Base-by-base conservation (phyloP, 768 basidiomycete species). In the Tylopilus sp. region DNA sequence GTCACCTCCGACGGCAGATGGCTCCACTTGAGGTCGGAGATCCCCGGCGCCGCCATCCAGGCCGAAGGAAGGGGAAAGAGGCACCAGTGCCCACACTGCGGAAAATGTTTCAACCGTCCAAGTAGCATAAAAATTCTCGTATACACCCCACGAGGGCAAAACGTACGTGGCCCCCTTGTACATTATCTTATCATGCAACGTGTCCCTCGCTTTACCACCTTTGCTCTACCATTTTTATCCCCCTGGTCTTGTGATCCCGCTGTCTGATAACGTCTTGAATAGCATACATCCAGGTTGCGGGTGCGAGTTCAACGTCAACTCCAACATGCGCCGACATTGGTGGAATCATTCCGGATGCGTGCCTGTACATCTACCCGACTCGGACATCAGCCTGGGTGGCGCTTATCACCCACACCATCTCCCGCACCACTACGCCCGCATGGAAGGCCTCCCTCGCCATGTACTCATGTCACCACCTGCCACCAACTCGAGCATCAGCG, bases 241-340 rank as follows among this genome's bases (percentile, higher is more conserved):
- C 16, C 14, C 4, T n/a, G 8, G 45, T 19, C 25, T n/a, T 21
- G 2, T n/a, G 13, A 22, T 34, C 29, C 41, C 44, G 8, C 19
- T 26, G 30, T 45, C 54, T 62, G 54, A 66, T 61, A 45, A 40
- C 56, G 45, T 48, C 53, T 41, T 6, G 46, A 42, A 57, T 56
- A 87, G 89, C 87, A 19, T 89, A 86, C 86, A 5, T 86, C 85
- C 84, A 7, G 79, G 82, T 38, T 90, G 88, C 64, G 85, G 84
- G 34, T 78, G 86, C 30, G 81, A 85, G 54, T 91, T 91, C 71
- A 90, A 89, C 57, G 89, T 89, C 43, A 88, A 89, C 64, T 88
- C 86, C 0, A 92, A 91, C 66, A 91, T 90, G 89, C 79, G 89
- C 28, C 75, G 89, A 6, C 89, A 91, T 61, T 85, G 83, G 64